These are phyloP conservation scores for Talaromyces amestolkiae DNA, from an alignment of 2,329 filamentous ascomycete genomes.

Conservation along the genomic window DNA sequence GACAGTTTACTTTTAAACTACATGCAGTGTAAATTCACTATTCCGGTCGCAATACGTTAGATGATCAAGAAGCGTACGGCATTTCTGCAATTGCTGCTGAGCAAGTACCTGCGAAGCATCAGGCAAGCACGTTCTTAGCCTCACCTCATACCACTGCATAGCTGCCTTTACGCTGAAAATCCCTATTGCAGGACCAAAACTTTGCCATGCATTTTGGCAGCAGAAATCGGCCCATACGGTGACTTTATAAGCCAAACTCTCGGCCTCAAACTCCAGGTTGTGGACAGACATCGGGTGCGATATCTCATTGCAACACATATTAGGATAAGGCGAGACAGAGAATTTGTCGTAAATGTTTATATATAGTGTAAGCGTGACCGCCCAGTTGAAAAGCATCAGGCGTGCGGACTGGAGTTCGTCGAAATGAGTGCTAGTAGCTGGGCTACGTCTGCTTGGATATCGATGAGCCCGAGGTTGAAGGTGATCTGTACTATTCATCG, in stretches of 20 bases:
- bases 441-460: constrained; percentile 12
- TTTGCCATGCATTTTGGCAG: constrained; percentile 18
- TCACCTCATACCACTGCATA: constrained; percentile 12
- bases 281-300: neutral
- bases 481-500: constrained; percentile 1
- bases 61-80: constrained; percentile 3
- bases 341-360: neutral
- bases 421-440: neutral
- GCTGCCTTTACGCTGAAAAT: constrained; percentile 14
- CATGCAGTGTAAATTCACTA: neutral
- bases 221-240: constrained; percentile 15
- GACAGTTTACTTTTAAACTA: neutral
- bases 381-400: constrained; percentile 13
- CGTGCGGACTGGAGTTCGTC: constrained; percentile 10
- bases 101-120: neutral
- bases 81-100: neutral
- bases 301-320: neutral
- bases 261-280: neutral
- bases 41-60: constrained; percentile 16
- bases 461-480: constrained; percentile 12
- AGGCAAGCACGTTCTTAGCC: neutral
- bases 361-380: constrained; percentile 12
- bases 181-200: constrained; percentile 14
- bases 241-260: constrained; percentile 3
- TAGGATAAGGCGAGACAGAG: neutral